Percentiles rank a stretch among this genome's conserved stretches.
Conservation (phyloP, 495 filamentous ascomycete species). For the Talaromyces liani region DNA sequence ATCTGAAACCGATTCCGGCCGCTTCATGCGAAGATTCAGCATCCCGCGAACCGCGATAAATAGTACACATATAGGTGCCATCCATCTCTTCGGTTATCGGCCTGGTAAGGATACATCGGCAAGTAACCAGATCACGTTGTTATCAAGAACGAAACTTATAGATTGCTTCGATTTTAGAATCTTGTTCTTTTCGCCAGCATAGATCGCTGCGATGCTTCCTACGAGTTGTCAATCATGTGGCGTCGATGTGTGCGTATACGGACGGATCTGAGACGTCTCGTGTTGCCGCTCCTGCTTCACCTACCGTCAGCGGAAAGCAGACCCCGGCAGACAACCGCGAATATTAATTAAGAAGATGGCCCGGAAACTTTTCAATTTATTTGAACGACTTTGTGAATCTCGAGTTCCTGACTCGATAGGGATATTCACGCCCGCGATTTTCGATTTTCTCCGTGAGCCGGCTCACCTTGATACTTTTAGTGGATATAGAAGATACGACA, state of each 20-base stretch:
- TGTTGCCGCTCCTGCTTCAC: conserved; percentile 3
- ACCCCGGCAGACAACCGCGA: neutral
- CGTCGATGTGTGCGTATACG: neutral
- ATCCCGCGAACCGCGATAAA: neutral
- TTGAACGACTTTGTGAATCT: neutral
- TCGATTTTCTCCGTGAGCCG: neutral
- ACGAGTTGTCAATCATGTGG: neutral
- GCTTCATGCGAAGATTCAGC: neutral
- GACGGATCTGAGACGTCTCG: conserved; percentile 2
- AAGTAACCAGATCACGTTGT: neutral
- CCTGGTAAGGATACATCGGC: neutral
- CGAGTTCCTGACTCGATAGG: neutral
- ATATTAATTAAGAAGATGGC: neutral
- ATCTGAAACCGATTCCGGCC: neutral
- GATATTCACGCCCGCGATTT: neutral
- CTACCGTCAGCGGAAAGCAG: neutral
- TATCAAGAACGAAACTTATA: neutral
- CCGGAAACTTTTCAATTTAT: neutral
- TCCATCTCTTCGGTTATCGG: neutral
- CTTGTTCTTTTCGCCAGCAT: neutral
- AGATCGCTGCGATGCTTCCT: neutral
- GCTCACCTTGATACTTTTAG: neutral
- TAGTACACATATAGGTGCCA: neutral
- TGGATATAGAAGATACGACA: neutral
- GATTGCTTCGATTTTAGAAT: neutral